A percentile compares a stretch with the other conserved stretches of the same genome.
Evolutionary conservation across 2,329 filamentous ascomycete species (phyloP).

Genomic region (Trichoderma atrobrunneum): DNA sequence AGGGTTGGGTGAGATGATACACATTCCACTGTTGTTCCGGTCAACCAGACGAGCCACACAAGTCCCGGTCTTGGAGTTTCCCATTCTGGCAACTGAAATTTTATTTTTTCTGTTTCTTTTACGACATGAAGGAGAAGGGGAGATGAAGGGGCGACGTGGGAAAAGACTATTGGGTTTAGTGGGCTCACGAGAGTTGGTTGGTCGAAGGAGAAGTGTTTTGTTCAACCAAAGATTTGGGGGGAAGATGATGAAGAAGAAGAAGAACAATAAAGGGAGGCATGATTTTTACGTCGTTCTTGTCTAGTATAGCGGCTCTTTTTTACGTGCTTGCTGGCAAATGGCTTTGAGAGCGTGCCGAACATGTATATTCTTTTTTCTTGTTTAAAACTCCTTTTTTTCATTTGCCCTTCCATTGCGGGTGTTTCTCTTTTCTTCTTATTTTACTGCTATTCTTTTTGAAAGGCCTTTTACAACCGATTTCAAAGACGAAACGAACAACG

Average conservation of each 20-base stretch:
- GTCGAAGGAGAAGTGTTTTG: constrained; percentile 13
- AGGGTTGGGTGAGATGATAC: neutral
- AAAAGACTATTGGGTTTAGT: neutral
- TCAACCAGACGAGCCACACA: neutral
- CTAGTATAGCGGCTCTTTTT: constrained; percentile 4
- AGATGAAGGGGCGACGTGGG: neutral
- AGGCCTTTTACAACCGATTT: neutral
- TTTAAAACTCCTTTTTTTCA: neutral
- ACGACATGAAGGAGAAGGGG: constrained; percentile 7
- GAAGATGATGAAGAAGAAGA: neutral
- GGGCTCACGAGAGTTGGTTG: neutral
- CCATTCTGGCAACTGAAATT: neutral
- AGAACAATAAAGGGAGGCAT: neutral
- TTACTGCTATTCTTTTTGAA: neutral
- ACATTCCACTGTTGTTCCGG: neutral
- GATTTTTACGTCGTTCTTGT: constrained; percentile 1
- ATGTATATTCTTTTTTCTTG: constrained; percentile 6
- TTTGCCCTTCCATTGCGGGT: neutral
- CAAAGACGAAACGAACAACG: neutral
- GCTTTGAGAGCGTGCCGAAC: neutral
- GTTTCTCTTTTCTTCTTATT: neutral
- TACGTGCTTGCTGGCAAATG: constrained; percentile 7
- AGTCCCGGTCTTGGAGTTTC: neutral
- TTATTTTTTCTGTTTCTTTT: neutral
- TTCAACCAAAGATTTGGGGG: neutral